Evolutionary conservation across 345 rosid species (phyloP), one percentile per base, ranked within the genome.

Genomic region (Gossypioides kirkii): DNA sequence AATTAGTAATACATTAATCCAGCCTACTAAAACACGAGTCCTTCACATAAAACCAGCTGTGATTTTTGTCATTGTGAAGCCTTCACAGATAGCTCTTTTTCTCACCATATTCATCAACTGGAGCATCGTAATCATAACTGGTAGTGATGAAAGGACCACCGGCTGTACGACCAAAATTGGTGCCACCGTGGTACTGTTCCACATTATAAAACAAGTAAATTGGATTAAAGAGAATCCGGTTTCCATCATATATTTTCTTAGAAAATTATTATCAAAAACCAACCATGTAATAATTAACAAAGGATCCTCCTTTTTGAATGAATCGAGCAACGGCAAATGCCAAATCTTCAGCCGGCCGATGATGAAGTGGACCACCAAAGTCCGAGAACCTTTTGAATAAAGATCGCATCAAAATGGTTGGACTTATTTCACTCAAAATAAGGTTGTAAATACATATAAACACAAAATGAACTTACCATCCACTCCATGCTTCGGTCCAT

Each of bases 401-500:
- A 7, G 0, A 16, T 46, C 18, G 12, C 68, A 72, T 60, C 7
- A 14, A 72, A 72, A 6, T 61, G 56, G 8, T 41, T 62, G 3
- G 17, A 72, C 38, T 12, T 53, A 61, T 61, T 17, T 72, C 17
- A 59, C 6, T 22, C 43, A 70, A 72, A 43, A n/a, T 42, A 62
- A 60, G 41, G 14, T 13, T 23, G 23, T 42, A 53, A 76, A 77
- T 18, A 73, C 26, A 20, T 13, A 20, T 13, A 17, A 53, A 62
- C 38, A 8, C 56, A 28, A 54, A 20, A 47, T 50, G 62, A 32
- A 32, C 82, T 59, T 85, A 92, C 99, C 99, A 96, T 81, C 99
- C 99, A 74, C 96, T 96, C 99, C 99, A 96, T 73, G 98, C 96
- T 81, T 96, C 99, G 16, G 99, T 96, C 99, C 99, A 96, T 18